phyloP scores from a whole-genome alignment of 352 stramenopile genomes.

The Phytophthora quininea region DNA sequence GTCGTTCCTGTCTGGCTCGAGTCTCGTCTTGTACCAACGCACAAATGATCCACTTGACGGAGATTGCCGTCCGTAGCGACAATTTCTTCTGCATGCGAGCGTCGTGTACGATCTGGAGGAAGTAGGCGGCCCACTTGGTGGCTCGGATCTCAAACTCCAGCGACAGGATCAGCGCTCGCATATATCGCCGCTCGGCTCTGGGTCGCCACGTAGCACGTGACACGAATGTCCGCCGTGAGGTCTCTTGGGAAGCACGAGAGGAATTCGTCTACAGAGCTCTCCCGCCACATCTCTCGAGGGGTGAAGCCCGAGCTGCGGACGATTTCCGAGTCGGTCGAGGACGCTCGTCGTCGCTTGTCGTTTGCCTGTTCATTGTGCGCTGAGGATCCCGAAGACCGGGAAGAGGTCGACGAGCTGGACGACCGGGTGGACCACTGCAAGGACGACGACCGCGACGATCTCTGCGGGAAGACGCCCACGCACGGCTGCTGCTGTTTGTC shows the following conservation, averaged over 20 bases:
- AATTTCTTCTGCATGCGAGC: slow-evolving; percentile 38
- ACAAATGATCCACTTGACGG: slow-evolving; percentile 69
- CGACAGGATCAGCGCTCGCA: slow-evolving; percentile 46
- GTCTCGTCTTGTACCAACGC: slow-evolving; percentile 60
- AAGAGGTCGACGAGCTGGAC: slow-evolving; percentile 1
- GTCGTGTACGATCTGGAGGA: slow-evolving; percentile 60
- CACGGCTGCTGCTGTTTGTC: slow-evolving; percentile 14
- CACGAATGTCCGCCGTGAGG: slow-evolving; percentile 49
- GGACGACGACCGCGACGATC: slow-evolving; percentile 39
- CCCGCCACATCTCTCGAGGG: slow-evolving; percentile 29
- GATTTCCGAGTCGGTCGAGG: slow-evolving; percentile 9
- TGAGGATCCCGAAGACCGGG: slow-evolving; percentile 25
- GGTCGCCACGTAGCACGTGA: slow-evolving; percentile 45
- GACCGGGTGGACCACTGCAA: slow-evolving; percentile 33
- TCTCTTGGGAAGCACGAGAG: slow-evolving; percentile 42
- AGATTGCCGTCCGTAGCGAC: slow-evolving; percentile 43
- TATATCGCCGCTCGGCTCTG: slow-evolving; percentile 30
- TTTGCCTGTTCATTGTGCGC: slow-evolving; percentile 12
- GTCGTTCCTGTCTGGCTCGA: slow-evolving; percentile 40
- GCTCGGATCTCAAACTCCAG: slow-evolving; percentile 79
- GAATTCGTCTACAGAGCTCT: slow-evolving; percentile 48
- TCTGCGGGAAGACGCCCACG: slow-evolving; percentile 36
- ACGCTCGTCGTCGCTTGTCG: slow-evolving; percentile 1
- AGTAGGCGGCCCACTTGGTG: slow-evolving; percentile 84
- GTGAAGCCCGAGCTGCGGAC: not conserved